A percentile compares a stretch with the other conserved stretches of the same genome.
Evolutionary conservation across 1,139 yeast species (phyloP).

Genomic region (Arxiozyma heterogenica): DNA sequence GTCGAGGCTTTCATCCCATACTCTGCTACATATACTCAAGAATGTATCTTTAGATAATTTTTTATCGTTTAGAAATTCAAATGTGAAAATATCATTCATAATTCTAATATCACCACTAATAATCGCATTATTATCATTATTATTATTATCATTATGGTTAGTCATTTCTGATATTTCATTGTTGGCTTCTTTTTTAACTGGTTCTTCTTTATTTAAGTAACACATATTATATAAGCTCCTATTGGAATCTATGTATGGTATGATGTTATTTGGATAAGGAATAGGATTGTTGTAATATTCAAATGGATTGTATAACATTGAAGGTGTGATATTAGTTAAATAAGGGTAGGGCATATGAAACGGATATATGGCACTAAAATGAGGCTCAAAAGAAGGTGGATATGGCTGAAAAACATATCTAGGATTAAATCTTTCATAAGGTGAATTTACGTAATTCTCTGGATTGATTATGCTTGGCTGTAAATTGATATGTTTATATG

Average conservation of each 20-base stretch:
- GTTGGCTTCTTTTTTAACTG: not conserved
- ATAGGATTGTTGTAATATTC: not conserved
- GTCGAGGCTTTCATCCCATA: slow-evolving; percentile 25
- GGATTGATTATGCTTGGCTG: not conserved
- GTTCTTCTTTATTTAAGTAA: not conserved
- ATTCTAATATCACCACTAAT: slow-evolving; percentile 19
- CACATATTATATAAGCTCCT: not conserved
- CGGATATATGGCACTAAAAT: not conserved
- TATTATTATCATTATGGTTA: not conserved
- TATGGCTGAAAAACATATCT: not conserved
- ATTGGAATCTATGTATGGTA: not conserved
- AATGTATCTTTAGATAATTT: slow-evolving; percentile 25
- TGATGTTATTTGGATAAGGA: not conserved
- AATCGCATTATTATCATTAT: not conserved
- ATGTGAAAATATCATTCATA: slow-evolving; percentile 20
- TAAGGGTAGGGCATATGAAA: not conserved
- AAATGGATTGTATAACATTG: not conserved
- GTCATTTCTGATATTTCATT: not conserved
- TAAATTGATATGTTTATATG: slow-evolving; percentile 2
- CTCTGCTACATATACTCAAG: slow-evolving; percentile 28
- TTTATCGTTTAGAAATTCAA: slow-evolving; percentile 18
- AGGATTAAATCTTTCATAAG: not conserved
- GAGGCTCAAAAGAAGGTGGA: not conserved
- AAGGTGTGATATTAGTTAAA: not conserved
- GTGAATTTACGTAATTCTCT: no score